Conservation (phyloP, 176 grass and related monocot species). For the Tuctoria greenei region DNA sequence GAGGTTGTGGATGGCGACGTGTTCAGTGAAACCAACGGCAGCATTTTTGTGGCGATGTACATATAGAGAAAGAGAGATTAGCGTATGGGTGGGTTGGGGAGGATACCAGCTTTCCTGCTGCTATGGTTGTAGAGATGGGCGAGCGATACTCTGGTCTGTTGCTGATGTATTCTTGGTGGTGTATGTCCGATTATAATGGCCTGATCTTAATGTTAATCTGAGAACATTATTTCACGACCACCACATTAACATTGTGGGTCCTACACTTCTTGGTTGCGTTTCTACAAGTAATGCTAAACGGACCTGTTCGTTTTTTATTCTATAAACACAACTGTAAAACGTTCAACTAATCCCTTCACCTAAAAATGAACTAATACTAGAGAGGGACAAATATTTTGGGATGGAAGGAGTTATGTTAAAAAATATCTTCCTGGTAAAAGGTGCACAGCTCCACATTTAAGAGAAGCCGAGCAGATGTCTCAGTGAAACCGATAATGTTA, state of each 20-base stretch:
- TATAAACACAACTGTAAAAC: background rate
- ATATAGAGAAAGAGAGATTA: conserved; percentile 38
- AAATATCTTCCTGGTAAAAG: no score
- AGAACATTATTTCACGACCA: conserved; percentile 33
- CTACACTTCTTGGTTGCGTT: background rate
- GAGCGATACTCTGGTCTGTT: conserved; percentile 8
- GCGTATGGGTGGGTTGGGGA: background rate
- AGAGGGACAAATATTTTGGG: no score
- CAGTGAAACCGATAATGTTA: no score
- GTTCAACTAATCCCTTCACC: no score
- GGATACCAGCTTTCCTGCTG: conserved; percentile 31
- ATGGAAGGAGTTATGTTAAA: no score
- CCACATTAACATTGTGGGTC: background rate
- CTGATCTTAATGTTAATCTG: conserved; percentile 35
- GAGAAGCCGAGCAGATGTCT: no score
- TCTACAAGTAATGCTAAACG: background rate
- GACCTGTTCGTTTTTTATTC: background rate
- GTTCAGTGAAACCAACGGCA: background rate
- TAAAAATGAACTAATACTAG: no score
- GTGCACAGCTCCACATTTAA: no score
- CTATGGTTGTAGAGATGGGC: conserved; percentile 36
- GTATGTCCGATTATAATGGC: conserved; percentile 26
- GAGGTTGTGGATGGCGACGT: background rate
- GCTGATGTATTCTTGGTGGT: conserved; percentile 38
- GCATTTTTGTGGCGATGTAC: conserved; percentile 44